Base-by-base conservation (phyloP, 2,329 filamentous ascomycete species). In the Cladophialophora psammophila region DNA sequence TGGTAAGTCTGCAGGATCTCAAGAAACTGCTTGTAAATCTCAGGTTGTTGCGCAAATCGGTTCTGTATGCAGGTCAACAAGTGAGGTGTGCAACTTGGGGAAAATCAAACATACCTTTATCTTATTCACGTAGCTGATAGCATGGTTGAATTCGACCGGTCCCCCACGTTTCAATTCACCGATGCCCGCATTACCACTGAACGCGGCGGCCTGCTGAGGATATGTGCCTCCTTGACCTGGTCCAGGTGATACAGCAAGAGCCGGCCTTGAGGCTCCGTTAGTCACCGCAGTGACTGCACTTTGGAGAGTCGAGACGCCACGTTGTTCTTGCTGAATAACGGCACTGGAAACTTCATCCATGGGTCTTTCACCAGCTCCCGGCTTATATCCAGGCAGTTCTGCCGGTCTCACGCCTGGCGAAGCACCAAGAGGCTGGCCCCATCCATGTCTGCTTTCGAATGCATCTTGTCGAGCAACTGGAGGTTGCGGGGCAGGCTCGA, bases 121-220 rank as follows among this genome's bases (percentile, higher is more conserved):
- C 82, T 99, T 99, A 78, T 99, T 99, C 63, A 99, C 95, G 75
- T 99, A 99, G 78, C 94, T 98, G 71, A 99, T 99, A 0, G 95
- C 95, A 80, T 99, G 95, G 77, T 99, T 99, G 79, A 99, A 99
- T 76, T 99, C 95, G 18, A 99, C 95, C 1, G 95, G 95, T 0
- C 94, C 94, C 64, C 94, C 88, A 76, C 95, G 96, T 78, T 96
- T 94, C 77, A 92, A 74, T 60, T 83, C 84, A 60, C 79, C 80
- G 7, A 66, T 40, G 8, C 61, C 65, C 8, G 64, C 18, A 53
- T 66, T 66, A 64, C 82, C 80, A 32, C 79, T 83, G 81, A 79
- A 86, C 81, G 78, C 86, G 81, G 80, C 90, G 79, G 79, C 87
- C 50, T 66, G 66, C 38, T 69, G 65, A 56, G 65, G 52, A 57